These are phyloP conservation scores for Tricholoma bakamatsutake DNA, from an alignment of 768 basidiomycete species.

Conservation along the genomic window DNA sequence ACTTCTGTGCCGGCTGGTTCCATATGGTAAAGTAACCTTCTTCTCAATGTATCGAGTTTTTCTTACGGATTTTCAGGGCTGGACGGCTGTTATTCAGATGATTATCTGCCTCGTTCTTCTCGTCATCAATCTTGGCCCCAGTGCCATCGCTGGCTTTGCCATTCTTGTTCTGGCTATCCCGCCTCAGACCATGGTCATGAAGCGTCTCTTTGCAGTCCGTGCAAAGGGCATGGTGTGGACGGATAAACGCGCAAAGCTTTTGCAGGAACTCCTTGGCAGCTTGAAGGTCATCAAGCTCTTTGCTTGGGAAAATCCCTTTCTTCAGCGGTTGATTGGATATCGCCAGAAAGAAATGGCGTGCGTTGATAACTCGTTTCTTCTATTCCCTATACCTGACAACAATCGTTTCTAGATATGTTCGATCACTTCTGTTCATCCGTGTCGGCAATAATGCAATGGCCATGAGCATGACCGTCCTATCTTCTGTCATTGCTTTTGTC, in stretches of 20 bases:
- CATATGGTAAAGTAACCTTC: conserved; percentile 44
- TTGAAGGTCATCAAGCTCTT: conserved; percentile 95
- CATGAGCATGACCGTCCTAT: conserved; percentile 68
- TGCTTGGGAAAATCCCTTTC: conserved; percentile 81
- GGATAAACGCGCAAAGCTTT: conserved; percentile 81
- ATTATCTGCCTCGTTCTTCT: conserved; percentile 71
- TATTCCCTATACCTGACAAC: not conserved
- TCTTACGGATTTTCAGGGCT: conserved; percentile 32
- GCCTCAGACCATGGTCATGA: conserved; percentile 69
- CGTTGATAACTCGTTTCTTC: conserved; percentile 10
- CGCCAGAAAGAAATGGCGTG: conserved; percentile 68
- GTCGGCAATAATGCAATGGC: conserved; percentile 64
- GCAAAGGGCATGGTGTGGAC: conserved; percentile 82
- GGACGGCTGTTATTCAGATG: conserved; percentile 75
- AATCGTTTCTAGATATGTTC: conserved; percentile 44
- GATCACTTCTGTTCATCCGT: conserved; percentile 59
- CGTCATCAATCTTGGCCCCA: conserved; percentile 64
- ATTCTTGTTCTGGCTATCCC: conserved; percentile 70
- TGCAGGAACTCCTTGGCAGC: conserved; percentile 84
- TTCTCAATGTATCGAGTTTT: not conserved
- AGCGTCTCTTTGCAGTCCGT: conserved; percentile 60
- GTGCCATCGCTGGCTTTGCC: conserved; percentile 47
- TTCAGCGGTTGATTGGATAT: conserved; percentile 65
- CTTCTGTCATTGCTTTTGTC: conserved; percentile 72
- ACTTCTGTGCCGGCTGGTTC: conserved; percentile 79